Evolutionary conservation across 805 yeast species (phyloP).

Genomic region (Torulaspora delbrueckii): DNA sequence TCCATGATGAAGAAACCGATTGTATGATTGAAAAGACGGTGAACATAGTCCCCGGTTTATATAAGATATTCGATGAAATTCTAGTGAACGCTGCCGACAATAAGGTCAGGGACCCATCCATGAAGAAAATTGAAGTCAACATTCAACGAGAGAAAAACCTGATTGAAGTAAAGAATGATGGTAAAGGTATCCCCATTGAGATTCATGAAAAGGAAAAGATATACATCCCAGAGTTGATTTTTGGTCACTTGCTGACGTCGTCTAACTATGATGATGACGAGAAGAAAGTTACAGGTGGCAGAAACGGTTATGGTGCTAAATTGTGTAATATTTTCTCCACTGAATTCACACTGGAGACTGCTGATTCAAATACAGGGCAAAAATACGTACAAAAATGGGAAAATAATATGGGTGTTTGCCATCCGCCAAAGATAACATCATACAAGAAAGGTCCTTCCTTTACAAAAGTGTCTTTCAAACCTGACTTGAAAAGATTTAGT

Average conservation of each 20-base stretch:
- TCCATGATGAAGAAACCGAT: conserved; percentile 60
- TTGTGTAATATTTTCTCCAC: conserved; percentile 93
- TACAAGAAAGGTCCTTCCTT: conserved; percentile 58
- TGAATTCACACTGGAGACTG: conserved; percentile 81
- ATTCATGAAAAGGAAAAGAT: conserved; percentile 87
- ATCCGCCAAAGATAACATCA: conserved; percentile 65
- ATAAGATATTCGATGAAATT: conserved; percentile 95
- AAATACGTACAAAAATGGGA: conserved; percentile 81
- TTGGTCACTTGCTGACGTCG: conserved; percentile 91
- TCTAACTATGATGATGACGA: conserved; percentile 94
- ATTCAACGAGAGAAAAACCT: conserved; percentile 70
- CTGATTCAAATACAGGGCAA: conserved; percentile 60
- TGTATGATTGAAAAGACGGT: conserved; percentile 59
- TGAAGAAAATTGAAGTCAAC: conserved; percentile 81
- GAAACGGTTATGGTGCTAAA: conserved; percentile 98
- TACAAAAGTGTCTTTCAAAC: conserved; percentile 82
- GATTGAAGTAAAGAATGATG: conserved; percentile 85
- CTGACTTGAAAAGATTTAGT: conserved; percentile 77
- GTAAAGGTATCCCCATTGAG: conserved; percentile 92
- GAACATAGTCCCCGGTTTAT: conserved; percentile 88
- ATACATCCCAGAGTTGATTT: conserved; percentile 92
- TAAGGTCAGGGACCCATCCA: conserved; percentile 87
- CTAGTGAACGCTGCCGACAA: conserved; percentile 98
- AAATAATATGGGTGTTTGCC: conserved; percentile 73
- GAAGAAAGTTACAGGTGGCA: conserved; percentile 95